Conservation (phyloP, 73 alveolate genomes). For the Symbiodinium natans region DNA sequence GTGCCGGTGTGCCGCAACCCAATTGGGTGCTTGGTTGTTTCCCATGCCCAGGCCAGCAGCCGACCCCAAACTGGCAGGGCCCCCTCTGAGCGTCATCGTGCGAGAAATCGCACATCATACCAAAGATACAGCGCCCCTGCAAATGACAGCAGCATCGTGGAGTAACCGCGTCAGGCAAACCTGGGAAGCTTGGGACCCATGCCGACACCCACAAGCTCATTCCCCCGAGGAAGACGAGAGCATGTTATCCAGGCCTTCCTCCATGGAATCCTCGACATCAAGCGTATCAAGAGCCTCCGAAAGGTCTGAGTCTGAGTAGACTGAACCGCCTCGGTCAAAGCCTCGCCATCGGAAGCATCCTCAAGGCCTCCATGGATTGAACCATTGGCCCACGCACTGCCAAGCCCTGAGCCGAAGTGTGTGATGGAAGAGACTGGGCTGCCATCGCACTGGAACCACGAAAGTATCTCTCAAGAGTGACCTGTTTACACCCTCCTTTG, state of each 20-base stretch:
- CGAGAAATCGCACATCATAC: neutral
- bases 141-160: neutral
- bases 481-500: neutral
- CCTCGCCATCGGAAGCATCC: neutral
- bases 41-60: neutral
- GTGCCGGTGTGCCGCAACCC: neutral
- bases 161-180: neutral
- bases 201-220: neutral
- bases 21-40: neutral
- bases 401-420: neutral
- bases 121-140: neutral
- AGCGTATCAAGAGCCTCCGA: neutral
- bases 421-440: neutral
- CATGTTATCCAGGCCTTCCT: neutral
- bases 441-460: neutral
- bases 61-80: neutral
- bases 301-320: neutral
- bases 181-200: neutral
- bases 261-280: neutral
- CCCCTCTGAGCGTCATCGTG: neutral
- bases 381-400: neutral
- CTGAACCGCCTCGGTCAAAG: neutral
- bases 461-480: neutral
- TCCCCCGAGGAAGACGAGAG: too few species aligned
- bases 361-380: neutral